Evolutionary conservation across 495 filamentous ascomycete genomes (phyloP).

Genomic region (Penicillium alfredii): DNA sequence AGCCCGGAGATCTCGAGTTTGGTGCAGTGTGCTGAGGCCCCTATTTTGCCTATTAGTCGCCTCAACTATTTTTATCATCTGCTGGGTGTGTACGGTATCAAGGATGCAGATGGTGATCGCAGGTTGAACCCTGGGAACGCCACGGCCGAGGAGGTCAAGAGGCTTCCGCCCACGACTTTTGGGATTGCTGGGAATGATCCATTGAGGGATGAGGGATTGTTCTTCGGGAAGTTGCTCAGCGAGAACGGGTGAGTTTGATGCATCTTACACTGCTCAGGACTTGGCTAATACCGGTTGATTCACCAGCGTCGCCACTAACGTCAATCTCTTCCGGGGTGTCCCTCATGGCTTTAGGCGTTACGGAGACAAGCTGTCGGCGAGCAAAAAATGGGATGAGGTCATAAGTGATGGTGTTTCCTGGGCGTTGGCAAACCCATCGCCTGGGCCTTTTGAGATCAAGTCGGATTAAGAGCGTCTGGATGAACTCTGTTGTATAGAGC

Average conservation of each 20-base stretch:
- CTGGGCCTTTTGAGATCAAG: slow-evolving; percentile 30
- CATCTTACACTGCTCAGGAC: background rate
- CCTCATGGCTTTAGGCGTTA: slow-evolving; percentile 43
- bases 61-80: slow-evolving; percentile 30
- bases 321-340: slow-evolving; percentile 39
- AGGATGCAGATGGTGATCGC: slow-evolving; percentile 21
- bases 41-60: slow-evolving; percentile 27
- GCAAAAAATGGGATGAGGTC: slow-evolving; percentile 38
- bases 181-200: slow-evolving; percentile 43
- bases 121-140: slow-evolving; percentile 38
- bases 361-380: slow-evolving; percentile 27
- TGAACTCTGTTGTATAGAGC: background rate
- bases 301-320: slow-evolving; percentile 35
- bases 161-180: slow-evolving; percentile 39
- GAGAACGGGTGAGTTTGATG: slow-evolving; percentile 37
- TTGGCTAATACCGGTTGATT: background rate
- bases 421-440: slow-evolving; percentile 28
- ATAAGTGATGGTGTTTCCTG: slow-evolving; percentile 37
- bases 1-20: slow-evolving; percentile 31
- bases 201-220: slow-evolving; percentile 42
- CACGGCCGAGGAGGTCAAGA: slow-evolving; percentile 31
- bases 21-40: slow-evolving; percentile 36
- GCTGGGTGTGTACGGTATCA: slow-evolving; percentile 13
- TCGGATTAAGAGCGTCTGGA: slow-evolving; percentile 16
- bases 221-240: slow-evolving; percentile 38